A percentile compares a stretch with the other conserved stretches of the same genome.
These are phyloP conservation scores for Lichtheimia corymbifera DNA, from an alignment of 371 early-diverging fungal genomes.

Conservation along the genomic window DNA sequence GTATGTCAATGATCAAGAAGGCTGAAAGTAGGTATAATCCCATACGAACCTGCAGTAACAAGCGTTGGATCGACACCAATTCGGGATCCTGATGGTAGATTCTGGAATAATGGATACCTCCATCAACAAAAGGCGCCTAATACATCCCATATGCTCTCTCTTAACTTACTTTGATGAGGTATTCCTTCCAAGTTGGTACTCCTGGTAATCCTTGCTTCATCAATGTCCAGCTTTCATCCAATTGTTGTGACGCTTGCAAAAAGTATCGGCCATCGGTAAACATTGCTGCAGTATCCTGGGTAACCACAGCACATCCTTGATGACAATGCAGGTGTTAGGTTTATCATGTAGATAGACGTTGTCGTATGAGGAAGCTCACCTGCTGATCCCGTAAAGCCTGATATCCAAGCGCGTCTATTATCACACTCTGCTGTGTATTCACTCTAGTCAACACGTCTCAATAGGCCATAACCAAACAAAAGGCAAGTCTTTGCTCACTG, in stretches of 20 bases:
- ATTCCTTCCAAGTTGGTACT: slow-evolving; percentile 89
- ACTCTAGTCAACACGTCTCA: slow-evolving; percentile 56
- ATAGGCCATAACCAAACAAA: background rate
- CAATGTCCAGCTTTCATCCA: slow-evolving; percentile 89
- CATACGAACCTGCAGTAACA: slow-evolving; percentile 62
- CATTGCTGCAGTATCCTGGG: slow-evolving; percentile 70
- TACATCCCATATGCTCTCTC: background rate
- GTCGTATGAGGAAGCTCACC: slow-evolving; percentile 43
- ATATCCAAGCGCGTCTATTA: slow-evolving; percentile 89
- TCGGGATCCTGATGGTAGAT: slow-evolving; percentile 64
- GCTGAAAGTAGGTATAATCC: slow-evolving; percentile 6
- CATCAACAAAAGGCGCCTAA: background rate
- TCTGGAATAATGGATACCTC: slow-evolving; percentile 24
- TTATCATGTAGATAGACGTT: slow-evolving; percentile 2
- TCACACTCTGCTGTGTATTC: slow-evolving; percentile 97
- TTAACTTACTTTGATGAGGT: slow-evolving; percentile 65
- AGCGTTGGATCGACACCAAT: slow-evolving; percentile 90
- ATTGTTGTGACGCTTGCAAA: slow-evolving; percentile 93
- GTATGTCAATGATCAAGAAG: background rate
- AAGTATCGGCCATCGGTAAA: slow-evolving; percentile 93
- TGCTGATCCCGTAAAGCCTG: slow-evolving; percentile 98
- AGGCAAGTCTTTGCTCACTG: background rate
- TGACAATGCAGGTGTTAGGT: background rate
- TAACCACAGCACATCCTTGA: slow-evolving; percentile 76
- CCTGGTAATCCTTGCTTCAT: slow-evolving; percentile 91